Evolutionary conservation across 2,329 filamentous ascomycete species (phyloP).

Genomic region (Ilyonectria destructans): DNA sequence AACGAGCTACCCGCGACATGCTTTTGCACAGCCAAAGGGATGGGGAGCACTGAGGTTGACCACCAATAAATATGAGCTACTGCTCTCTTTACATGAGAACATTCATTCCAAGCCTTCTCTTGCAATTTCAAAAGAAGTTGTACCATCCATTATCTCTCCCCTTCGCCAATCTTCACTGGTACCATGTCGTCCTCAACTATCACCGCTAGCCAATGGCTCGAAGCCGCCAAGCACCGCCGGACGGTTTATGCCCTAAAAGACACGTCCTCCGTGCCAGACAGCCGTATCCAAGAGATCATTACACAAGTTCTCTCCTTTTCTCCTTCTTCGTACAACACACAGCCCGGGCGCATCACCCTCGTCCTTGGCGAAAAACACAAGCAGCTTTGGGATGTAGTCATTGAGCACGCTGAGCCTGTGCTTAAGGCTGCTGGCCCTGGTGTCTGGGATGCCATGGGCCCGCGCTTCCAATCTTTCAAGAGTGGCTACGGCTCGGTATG

Average conservation of each 20-base stretch:
- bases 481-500: slow-evolving; percentile 47
- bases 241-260: slow-evolving; percentile 49
- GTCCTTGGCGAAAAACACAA: slow-evolving; percentile 45
- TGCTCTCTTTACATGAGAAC: too few species aligned
- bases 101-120: too few species aligned
- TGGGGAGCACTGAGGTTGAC: too few species aligned
- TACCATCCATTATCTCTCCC: too few species aligned
- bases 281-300: slow-evolving; percentile 50
- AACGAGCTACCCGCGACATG: too few species aligned
- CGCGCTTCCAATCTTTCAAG: slow-evolving; percentile 38
- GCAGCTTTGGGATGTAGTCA: slow-evolving; percentile 43
- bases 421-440: slow-evolving; percentile 35
- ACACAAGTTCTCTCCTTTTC: slow-evolving; percentile 41
- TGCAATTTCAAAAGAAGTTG: too few species aligned
- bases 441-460: slow-evolving; percentile 42
- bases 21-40: too few species aligned
- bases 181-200: slow-evolving; percentile 2
- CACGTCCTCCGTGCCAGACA: slow-evolving; percentile 50
- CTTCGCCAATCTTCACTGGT: too few species aligned
- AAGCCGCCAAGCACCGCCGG: slow-evolving; percentile 50
- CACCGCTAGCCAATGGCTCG: slow-evolving; percentile 47
- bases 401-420: slow-evolving; percentile 36
- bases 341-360: slow-evolving; percentile 42
- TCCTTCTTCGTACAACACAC: slow-evolving; percentile 48
- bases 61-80: too few species aligned